phyloP scores from a whole-genome alignment of 148 eudicot genomes.

The Euryodendron excelsum region DNA sequence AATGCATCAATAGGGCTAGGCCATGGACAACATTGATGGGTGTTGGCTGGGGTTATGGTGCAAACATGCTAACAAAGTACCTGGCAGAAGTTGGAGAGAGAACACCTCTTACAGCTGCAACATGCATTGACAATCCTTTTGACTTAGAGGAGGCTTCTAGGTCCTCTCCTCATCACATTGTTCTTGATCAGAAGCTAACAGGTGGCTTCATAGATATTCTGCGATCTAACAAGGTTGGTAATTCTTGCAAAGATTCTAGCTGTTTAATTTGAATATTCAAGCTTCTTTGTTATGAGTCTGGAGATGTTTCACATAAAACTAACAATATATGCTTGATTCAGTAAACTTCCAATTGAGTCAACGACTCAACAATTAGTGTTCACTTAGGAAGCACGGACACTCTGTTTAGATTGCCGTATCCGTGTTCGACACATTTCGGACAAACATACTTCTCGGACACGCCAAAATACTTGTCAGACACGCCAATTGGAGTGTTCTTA shows the following conservation, averaged over 20 bases:
- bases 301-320: not conserved
- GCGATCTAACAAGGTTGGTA: conserved; percentile 68
- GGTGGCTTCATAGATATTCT: conserved; percentile 69
- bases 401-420: too few relatives aligned
- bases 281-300: not conserved
- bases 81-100: conserved; percentile 84
- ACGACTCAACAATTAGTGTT: too few relatives aligned
- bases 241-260: not conserved
- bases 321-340: not conserved
- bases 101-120: conserved; percentile 91
- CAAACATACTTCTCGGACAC: too few relatives aligned
- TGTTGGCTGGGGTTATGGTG: conserved; percentile 97
- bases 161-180: conserved; percentile 34
- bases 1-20: conserved; percentile 65
- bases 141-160: conserved; percentile 80
- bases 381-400: too few relatives aligned
- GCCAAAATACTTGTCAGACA: too few relatives aligned
- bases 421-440: too few relatives aligned
- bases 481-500: too few relatives aligned
- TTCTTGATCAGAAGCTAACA: conserved; percentile 52
- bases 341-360: not conserved
- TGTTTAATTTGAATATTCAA: not conserved
- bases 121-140: conserved; percentile 94
- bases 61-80: conserved; percentile 94
- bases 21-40: conserved; percentile 88